Conservation (phyloP, 768 basidiomycete genomes). For the Filobasidium wieringae region DNA sequence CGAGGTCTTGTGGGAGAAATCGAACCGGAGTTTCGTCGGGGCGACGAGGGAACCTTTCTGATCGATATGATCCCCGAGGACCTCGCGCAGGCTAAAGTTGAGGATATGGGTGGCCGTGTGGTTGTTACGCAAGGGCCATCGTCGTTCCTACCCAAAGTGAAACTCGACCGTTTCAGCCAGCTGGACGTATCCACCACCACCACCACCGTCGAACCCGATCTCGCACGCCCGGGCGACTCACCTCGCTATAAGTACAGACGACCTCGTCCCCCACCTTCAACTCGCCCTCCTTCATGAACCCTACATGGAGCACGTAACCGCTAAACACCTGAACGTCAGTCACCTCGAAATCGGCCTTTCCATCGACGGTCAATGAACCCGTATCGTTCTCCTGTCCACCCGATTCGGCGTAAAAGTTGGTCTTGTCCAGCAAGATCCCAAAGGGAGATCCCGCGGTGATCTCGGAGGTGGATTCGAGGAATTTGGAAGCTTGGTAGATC, state of each 20-base stretch:
- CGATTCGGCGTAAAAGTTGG: constrained; percentile 93
- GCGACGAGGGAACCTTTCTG: constrained; percentile 97
- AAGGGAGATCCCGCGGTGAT: constrained; percentile 59
- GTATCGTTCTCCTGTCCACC: constrained; percentile 97
- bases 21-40: constrained; percentile 88
- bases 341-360: constrained; percentile 81
- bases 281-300: constrained; percentile 75
- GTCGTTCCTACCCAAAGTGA: constrained; percentile 41
- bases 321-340: constrained; percentile 85
- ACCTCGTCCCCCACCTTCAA: constrained; percentile 69
- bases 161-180: background rate
- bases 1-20: constrained; percentile 91
- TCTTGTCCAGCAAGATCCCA: constrained; percentile 78
- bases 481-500: constrained; percentile 70
- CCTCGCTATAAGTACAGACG: constrained; percentile 85
- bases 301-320: constrained; percentile 91
- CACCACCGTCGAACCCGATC: too few species aligned
- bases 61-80: constrained; percentile 92
- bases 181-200: background rate
- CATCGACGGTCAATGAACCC: constrained; percentile 86
- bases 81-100: constrained; percentile 82
- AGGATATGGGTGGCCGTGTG: constrained; percentile 98
- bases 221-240: too few species aligned
- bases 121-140: constrained; percentile 93
- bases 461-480: constrained; percentile 54